These are phyloP conservation scores for Flaveria floridana DNA, from an alignment of 140 eudicot genomes.

Conservation along the genomic window DNA sequence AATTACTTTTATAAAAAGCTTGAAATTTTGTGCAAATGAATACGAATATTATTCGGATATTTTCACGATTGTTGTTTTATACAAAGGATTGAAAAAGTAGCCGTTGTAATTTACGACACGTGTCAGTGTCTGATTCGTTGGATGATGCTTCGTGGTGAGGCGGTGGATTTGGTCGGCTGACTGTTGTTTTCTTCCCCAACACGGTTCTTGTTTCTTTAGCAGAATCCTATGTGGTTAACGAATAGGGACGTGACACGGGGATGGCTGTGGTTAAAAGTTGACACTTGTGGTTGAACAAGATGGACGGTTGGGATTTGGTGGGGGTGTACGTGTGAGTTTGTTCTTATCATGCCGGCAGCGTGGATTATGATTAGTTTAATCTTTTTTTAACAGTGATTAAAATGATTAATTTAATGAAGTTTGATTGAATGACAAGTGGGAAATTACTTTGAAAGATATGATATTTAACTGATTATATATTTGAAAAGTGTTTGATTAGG, in stretches of 20 bases:
- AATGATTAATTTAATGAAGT: neutral
- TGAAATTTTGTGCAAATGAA: conserved; percentile 40
- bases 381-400: no score
- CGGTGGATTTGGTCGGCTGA: conserved; percentile 53
- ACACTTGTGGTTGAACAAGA: neutral
- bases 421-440: neutral
- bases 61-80: conserved; percentile 14
- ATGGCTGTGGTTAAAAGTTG: neutral
- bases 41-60: conserved; percentile 35
- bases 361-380: neutral
- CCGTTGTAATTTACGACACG: conserved; percentile 58
- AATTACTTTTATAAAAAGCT: neutral
- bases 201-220: conserved; percentile 18
- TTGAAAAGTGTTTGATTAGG: neutral
- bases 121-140: conserved; percentile 24
- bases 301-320: conserved; percentile 28
- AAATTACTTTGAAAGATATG: neutral
- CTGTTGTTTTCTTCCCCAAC: conserved; percentile 25
- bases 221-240: conserved; percentile 30
- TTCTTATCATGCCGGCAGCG: neutral
- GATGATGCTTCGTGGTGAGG: conserved; percentile 42
- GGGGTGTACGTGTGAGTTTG: conserved; percentile 20
- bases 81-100: conserved; percentile 42
- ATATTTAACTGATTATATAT: neutral
- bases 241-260: conserved; percentile 32